Evolutionary conservation across 2,329 filamentous ascomycete species (phyloP).

Genomic region (Aspergillus floridensis): DNA sequence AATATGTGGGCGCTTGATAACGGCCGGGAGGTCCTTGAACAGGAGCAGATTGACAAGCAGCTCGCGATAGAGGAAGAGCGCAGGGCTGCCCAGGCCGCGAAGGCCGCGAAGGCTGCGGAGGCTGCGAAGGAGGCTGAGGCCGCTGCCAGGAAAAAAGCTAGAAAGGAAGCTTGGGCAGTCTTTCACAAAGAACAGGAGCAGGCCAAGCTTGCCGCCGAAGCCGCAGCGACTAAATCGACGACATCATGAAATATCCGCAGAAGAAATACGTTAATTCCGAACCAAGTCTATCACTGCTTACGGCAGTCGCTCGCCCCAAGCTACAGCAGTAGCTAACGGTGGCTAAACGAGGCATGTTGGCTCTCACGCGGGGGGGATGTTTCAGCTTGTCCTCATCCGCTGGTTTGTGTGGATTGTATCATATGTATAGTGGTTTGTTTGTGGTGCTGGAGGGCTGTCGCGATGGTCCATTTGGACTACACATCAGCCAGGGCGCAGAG

Average conservation of each 20-base stretch:
- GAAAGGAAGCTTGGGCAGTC: no score
- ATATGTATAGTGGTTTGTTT: constrained; percentile 19
- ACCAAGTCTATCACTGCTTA: not conserved
- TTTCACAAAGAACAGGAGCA: no score
- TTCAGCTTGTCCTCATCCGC: not conserved
- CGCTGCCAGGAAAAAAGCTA: not conserved
- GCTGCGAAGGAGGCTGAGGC: no score
- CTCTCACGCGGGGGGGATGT: not conserved
- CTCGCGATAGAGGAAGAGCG: not conserved
- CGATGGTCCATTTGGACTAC: not conserved
- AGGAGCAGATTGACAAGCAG: constrained; percentile 21
- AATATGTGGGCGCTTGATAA: constrained; percentile 40
- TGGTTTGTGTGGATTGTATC: constrained; percentile 14
- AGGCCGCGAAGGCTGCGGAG: not conserved
- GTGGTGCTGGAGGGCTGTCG: constrained; percentile 9
- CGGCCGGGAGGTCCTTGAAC: constrained; percentile 31
- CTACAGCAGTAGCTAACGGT: not conserved
- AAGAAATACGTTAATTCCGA: not conserved
- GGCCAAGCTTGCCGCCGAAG: not conserved
- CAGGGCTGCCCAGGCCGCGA: not conserved
- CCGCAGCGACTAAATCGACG: not conserved
- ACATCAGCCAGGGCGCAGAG: not conserved
- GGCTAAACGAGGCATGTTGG: not conserved
- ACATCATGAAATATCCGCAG: not conserved
- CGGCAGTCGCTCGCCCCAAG: not conserved